Evolutionary conservation across 805 yeast genomes (phyloP).

Genomic region (Yarrowia alimentaria): DNA sequence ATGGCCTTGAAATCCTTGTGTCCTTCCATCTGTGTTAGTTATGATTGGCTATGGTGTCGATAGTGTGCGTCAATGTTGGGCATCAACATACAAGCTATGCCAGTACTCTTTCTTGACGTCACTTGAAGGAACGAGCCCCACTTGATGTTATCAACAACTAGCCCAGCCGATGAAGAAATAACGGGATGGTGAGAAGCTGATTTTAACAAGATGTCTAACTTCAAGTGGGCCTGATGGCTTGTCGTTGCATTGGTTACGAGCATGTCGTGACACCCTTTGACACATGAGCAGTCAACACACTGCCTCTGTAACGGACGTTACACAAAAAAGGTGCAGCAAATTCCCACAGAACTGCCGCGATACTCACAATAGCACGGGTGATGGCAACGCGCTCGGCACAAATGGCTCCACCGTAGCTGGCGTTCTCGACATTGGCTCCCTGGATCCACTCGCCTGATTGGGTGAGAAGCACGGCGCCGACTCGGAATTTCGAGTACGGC

Average conservation of each 20-base stretch:
- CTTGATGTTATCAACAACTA: too few species aligned
- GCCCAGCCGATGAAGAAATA: too few species aligned
- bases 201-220: not conserved
- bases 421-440: slow-evolving; percentile 94
- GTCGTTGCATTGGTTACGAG: too few species aligned
- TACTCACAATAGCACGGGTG: slow-evolving; percentile 50
- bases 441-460: slow-evolving; percentile 47
- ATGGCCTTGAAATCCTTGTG: slow-evolving; percentile 51
- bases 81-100: too few species aligned
- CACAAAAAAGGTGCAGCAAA: too few species aligned
- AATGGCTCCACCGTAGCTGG: slow-evolving; percentile 74
- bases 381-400: slow-evolving; percentile 77
- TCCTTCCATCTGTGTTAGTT: slow-evolving; percentile 35
- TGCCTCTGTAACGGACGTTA: too few species aligned
- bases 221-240: not conserved
- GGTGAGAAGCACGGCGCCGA: slow-evolving; percentile 74
- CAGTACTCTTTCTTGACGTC: too few species aligned
- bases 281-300: too few species aligned
- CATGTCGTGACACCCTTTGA: too few species aligned
- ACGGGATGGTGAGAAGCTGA: not conserved
- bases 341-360: too few species aligned
- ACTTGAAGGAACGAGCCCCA: too few species aligned
- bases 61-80: too few species aligned
- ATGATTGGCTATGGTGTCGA: not conserved
- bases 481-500: slow-evolving; percentile 77